A percentile compares a stretch with the other conserved stretches of the same genome.
Conservation (phyloP, 305 asterid genomes). For the Fraxinus paxiana region DNA sequence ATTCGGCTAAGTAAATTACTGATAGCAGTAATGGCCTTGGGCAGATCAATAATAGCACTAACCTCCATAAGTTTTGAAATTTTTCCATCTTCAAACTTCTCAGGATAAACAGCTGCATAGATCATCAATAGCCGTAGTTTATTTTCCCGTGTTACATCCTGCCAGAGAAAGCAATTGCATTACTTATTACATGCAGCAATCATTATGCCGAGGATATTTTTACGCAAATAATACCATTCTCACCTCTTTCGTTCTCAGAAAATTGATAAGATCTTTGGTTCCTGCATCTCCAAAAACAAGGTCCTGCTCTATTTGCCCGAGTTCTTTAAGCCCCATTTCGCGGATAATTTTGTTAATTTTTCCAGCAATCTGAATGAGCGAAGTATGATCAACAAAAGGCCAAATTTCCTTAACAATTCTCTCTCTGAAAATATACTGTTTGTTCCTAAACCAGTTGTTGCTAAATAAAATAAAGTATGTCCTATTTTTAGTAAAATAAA, state of each 20-base stretch:
- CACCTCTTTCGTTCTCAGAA: constrained; percentile 75
- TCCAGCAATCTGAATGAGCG: constrained; percentile 70
- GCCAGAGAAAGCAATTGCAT: constrained; percentile 28
- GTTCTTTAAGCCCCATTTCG: constrained; percentile 81
- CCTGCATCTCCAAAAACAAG: constrained; percentile 99
- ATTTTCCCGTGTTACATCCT: constrained; percentile 82
- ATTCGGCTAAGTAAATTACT: background rate
- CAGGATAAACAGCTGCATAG: constrained; percentile 89
- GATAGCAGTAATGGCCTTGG: background rate
- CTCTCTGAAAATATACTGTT: background rate
- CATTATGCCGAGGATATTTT: constrained; percentile 16
- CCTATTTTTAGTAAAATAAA: background rate
- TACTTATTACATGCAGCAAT: constrained; percentile 12
- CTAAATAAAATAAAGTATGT: background rate
- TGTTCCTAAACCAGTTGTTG: constrained; percentile 35
- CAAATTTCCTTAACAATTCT: background rate
- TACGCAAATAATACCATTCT: constrained; percentile 15
- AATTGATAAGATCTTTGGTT: constrained; percentile 82
- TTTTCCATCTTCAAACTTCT: constrained; percentile 84
- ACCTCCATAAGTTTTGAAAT: constrained; percentile 90
- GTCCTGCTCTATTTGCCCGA: constrained; percentile 94
- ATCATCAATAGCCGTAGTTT: constrained; percentile 92
- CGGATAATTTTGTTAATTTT: constrained; percentile 71
- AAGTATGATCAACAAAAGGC: constrained; percentile 8
- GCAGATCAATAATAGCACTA: constrained; percentile 12